phyloP scores from a whole-genome alignment of 1,139 yeast genomes.

The Candida sp. region DNA sequence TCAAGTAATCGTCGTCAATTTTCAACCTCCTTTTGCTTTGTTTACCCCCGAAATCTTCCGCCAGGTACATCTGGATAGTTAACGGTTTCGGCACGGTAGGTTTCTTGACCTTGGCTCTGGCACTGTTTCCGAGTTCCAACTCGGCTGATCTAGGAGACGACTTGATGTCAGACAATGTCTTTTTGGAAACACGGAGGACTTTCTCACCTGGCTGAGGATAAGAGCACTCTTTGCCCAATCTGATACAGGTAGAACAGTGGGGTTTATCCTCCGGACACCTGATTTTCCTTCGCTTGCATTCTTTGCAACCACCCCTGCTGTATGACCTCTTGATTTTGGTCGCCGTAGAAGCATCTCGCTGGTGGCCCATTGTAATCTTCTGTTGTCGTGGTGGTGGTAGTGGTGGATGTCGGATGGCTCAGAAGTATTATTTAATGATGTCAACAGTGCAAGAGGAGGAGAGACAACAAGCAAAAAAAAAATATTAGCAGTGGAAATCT shows the following conservation, averaged over 20 bases:
- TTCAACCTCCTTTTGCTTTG: constrained; percentile 9
- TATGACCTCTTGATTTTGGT: constrained; percentile 18
- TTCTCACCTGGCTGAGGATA: constrained; percentile 29
- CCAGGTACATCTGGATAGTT: constrained; percentile 18
- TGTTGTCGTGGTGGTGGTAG: neutral
- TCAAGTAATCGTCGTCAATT: constrained; percentile 4
- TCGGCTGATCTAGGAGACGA: neutral
- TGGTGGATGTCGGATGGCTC: neutral
- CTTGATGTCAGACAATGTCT: constrained; percentile 5
- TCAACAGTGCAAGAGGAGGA: neutral
- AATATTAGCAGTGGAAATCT: too few species aligned
- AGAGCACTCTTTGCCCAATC: constrained; percentile 26
- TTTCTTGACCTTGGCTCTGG: neutral
- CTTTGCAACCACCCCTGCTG: constrained; percentile 32
- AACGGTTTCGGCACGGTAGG: constrained; percentile 11
- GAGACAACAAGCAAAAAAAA: neutral
- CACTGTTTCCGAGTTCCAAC: neutral
- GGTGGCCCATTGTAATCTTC: neutral
- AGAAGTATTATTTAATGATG: neutral
- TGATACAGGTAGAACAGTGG: constrained; percentile 40
- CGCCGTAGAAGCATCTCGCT: neutral
- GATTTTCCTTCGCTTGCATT: constrained; percentile 33
- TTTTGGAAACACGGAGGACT: constrained; percentile 17
- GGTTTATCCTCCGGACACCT: constrained; percentile 60
- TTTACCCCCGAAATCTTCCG: constrained; percentile 12